Evolutionary conservation across 768 basidiomycete species (phyloP).

Genomic region (Panus rudis): DNA sequence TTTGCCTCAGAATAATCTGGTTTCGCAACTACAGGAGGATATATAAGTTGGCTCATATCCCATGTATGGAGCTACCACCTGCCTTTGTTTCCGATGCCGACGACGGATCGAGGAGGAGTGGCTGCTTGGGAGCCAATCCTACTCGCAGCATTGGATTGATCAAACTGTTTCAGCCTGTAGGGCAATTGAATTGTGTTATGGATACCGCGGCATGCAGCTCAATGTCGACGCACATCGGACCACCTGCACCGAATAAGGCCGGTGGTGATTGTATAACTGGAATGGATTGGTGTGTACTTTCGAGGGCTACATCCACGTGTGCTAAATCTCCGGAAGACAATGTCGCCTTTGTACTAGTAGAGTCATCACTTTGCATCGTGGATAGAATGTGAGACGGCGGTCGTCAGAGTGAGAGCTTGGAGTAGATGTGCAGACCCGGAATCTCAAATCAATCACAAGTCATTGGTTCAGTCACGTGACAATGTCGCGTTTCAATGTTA

Average conservation of each 20-base stretch:
- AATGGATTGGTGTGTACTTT: conserved; percentile 32
- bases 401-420: no score
- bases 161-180: conserved; percentile 70
- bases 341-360: no score
- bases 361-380: no score
- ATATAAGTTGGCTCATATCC: conserved; percentile 1
- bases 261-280: conserved; percentile 27
- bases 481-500: no score
- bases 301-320: conserved; percentile 44
- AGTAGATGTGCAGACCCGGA: no score
- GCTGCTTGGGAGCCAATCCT: conserved; percentile 65
- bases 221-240: conserved; percentile 50
- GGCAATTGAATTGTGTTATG: background rate
- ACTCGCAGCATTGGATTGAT: conserved; percentile 66
- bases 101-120: conserved; percentile 77
- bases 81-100: conserved; percentile 89
- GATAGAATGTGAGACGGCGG: no score
- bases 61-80: conserved; percentile 2
- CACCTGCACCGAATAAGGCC: conserved; percentile 63
- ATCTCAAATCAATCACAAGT: no score
- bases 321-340: conserved; percentile 46
- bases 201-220: background rate
- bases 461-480: no score
- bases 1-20: conserved; percentile 98
- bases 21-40: conserved; percentile 72